Evolutionary conservation across 1,284 basidiomycete genomes (phyloP).

Genomic region (Termitomyces sp.): DNA sequence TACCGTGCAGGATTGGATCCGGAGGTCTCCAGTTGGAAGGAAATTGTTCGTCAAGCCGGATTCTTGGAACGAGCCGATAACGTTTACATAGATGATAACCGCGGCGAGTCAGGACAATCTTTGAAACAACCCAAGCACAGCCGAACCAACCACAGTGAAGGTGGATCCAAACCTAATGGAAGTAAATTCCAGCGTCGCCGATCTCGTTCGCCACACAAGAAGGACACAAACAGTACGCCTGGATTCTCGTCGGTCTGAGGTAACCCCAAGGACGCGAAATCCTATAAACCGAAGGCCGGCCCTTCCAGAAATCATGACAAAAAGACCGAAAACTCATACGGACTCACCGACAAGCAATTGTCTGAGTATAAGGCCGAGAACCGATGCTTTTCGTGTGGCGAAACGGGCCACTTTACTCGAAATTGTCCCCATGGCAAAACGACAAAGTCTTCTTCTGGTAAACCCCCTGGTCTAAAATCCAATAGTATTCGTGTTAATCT

Average conservation of each 20-base stretch:
- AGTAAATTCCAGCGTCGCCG: no score
- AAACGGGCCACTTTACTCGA: background rate
- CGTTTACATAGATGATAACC: background rate
- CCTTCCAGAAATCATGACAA: no score
- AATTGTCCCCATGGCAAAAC: background rate
- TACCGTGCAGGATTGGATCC: slow-evolving; percentile 5
- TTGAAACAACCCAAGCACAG: no score
- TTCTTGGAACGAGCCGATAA: slow-evolving; percentile 9
- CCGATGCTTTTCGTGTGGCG: background rate
- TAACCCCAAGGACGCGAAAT: no score
- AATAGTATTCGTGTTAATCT: background rate
- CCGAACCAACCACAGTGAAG: background rate
- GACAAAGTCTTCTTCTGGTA: background rate
- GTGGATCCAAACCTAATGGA: background rate
- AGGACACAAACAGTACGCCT: no score
- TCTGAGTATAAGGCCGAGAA: background rate
- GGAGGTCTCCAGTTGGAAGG: slow-evolving; percentile 5
- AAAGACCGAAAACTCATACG: background rate
- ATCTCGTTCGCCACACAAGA: no score
- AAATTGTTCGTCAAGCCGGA: slow-evolving; percentile 7
- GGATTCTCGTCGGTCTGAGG: no score
- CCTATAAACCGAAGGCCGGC: no score
- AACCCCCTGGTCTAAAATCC: background rate
- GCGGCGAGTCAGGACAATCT: no score
- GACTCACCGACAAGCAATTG: background rate